These are phyloP conservation scores for Lupinus albus DNA, from an alignment of 306 rosid species.

Conservation along the genomic window DNA sequence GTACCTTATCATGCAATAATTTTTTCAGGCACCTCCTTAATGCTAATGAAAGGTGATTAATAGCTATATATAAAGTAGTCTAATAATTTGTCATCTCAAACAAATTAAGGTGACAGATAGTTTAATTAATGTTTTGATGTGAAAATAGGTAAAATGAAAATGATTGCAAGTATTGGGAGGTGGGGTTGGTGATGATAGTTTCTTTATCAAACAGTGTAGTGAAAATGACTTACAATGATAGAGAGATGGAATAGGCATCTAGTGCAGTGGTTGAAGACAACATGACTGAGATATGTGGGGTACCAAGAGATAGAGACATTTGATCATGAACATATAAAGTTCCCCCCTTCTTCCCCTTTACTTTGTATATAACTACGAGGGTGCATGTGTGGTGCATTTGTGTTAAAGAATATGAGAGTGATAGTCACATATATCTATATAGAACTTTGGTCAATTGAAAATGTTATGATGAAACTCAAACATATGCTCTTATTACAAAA, in stretches of 20 bases:
- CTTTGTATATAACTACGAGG: constrained; percentile 36
- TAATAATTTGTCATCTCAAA: constrained; percentile 34
- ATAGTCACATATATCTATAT: constrained; percentile 34
- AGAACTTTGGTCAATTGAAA: constrained; percentile 1
- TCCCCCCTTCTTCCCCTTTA: constrained; percentile 17
- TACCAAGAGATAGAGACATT: constrained; percentile 57
- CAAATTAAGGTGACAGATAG: constrained; percentile 34
- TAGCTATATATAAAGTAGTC: neutral
- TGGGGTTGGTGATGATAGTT: constrained; percentile 54
- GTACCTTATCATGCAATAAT: too few species aligned
- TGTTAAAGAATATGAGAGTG: constrained; percentile 32
- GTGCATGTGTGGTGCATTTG: constrained; percentile 11
- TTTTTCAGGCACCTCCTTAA: constrained; percentile 15
- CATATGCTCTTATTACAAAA: neutral
- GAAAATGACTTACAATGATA: constrained; percentile 74
- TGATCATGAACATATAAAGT: constrained; percentile 54
- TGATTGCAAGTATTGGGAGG: constrained; percentile 57
- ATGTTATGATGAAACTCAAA: neutral
- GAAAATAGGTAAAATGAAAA: constrained; percentile 20
- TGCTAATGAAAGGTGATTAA: constrained; percentile 20
- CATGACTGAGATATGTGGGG: constrained; percentile 87
- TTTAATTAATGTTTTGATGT: constrained; percentile 41
- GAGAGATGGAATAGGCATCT: constrained; percentile 86
- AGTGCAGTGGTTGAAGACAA: constrained; percentile 73
- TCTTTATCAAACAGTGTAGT: constrained; percentile 59